Base-by-base conservation (phyloP, 148 eudicot genomes). In the Vaccinium darrowii region DNA sequence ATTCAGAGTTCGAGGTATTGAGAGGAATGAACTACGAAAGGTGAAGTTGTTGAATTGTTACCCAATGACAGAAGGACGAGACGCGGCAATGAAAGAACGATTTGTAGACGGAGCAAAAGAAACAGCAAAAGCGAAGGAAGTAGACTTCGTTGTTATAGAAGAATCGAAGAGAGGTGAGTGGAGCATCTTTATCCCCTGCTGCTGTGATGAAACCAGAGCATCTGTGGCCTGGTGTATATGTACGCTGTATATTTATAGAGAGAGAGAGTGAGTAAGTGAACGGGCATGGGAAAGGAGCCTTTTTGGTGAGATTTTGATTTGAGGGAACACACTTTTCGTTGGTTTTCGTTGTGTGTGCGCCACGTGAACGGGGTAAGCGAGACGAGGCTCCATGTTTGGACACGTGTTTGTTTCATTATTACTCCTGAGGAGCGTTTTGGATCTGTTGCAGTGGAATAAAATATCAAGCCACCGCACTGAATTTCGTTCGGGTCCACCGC, bases 331-430 rank as follows among this genome's bases (percentile, higher is more conserved):
- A 43, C 21, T n/a, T 27, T 51, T 13, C 8, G 6, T 39, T n/a
- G 12, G 69, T n/a, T 62, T 62, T 62, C 25, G 27, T 36, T n/a
- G 52, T 78, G 4, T 65, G 39, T 80, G 39, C 86, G 89, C 89
- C 92, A 90, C 92, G 90, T 90, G 90, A 88, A 86, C 86, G 87
- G 87, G 8, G 72, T 76, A 65, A 51, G 52, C 1, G 36, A 19
- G 65, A 50, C 30, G 54, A 19, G 43, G 25, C 76, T 67, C 71
- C 81, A 4, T 6, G 10, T 7, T n/a, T 25, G 71, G 50, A 83
- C 36, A 14, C 83, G 58, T 69, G 82, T 82, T 39, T n/a, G 12
- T 33, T 56, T 33, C 36, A 33, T 33, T 49, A 1, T 21, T 54
- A 54, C 6, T 56, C 16, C 3, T 39, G 47, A 15, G 21, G 3